Conservation (phyloP, 169 alveolate genomes). For the Plasmodium ovale region DNA sequence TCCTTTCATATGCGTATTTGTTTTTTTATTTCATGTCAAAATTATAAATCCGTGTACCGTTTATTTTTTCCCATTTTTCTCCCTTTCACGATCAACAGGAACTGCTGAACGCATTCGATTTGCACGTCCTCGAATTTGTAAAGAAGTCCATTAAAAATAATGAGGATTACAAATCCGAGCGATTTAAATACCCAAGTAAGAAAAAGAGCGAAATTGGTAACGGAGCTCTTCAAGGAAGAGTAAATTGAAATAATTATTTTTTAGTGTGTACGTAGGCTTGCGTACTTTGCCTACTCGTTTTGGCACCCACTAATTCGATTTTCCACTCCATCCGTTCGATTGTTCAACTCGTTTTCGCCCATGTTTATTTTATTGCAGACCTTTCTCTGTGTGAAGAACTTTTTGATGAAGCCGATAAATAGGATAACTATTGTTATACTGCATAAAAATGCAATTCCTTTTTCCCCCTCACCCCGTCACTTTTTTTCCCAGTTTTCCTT, state of each 20-base stretch:
- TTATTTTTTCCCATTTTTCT: no score
- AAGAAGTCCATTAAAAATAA: slow-evolving; percentile 47
- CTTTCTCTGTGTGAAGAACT: slow-evolving; percentile 57
- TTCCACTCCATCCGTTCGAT: background rate
- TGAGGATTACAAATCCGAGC: slow-evolving; percentile 61
- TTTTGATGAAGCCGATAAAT: slow-evolving; percentile 51
- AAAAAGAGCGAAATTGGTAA: no score
- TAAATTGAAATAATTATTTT: slow-evolving; percentile 10
- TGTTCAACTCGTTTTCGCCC: background rate
- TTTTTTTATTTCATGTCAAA: no score
- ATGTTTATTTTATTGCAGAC: slow-evolving; percentile 9
- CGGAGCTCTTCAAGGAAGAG: no score
- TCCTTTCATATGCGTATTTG: background rate
- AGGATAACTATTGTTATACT: no score
- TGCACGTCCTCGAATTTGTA: slow-evolving; percentile 53
- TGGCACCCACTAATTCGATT: background rate
- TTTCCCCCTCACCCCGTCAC: no score
- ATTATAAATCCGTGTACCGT: no score
- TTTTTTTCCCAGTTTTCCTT: no score
- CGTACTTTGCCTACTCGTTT: background rate
- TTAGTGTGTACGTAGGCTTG: background rate
- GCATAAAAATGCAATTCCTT: no score
- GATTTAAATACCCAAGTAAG: slow-evolving; percentile 72
- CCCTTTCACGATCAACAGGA: slow-evolving; percentile 15
- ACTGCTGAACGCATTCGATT: slow-evolving; percentile 51